Base-by-base conservation (phyloP, 257 asterid species). In the Solanum peruvianum region DNA sequence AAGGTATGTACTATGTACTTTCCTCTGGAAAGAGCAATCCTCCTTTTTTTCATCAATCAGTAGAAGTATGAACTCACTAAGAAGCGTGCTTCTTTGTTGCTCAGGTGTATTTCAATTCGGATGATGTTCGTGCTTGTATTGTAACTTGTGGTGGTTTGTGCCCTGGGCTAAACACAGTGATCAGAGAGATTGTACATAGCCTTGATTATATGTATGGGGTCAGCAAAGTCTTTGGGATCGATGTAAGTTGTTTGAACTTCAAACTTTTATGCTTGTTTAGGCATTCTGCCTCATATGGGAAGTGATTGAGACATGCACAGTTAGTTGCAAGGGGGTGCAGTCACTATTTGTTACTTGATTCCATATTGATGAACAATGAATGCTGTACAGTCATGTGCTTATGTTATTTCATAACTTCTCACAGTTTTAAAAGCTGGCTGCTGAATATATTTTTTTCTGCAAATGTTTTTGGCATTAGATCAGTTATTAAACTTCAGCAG, bases 81-180 rank as follows among this genome's bases (percentile, higher is more conserved):
- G 41, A 64, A 11, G 41, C 45, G 11, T 21, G 49, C 86, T 33
- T 85, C 25, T 6, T 77, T 85, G 82, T 84, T 87, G 84, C 60
- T 41, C 91, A 93, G 97, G 95, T 94, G 66, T 91, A 89, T 82
- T 94, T 94, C 90, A 87, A 90, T 87, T 86, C 95, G 44, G 94
- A 90, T 70, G 95, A 93, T 85, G 97, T 93, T 86, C 83, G 35
- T 89, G 97, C 97, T 80, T 94, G 95, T 87, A 93, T 94, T 60
- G 97, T 94, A 90, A 94, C 95, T 69, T 94, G 97, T 88, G 97
- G 97, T 77, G 97, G 95, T 80, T 90, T 94, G 84, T 94, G 97
- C 87, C 97, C 97, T 4, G 97, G 97, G 39, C 90, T 94, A 77
- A 93, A 94, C 92, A 94, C 97, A 2, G 97, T 94, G 88, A 94